Percentiles rank a stretch among this genome's conserved stretches.
These are phyloP conservation scores for Claviceps quebecensis DNA, from an alignment of 2,329 filamentous ascomycete genomes.

Conservation along the genomic window DNA sequence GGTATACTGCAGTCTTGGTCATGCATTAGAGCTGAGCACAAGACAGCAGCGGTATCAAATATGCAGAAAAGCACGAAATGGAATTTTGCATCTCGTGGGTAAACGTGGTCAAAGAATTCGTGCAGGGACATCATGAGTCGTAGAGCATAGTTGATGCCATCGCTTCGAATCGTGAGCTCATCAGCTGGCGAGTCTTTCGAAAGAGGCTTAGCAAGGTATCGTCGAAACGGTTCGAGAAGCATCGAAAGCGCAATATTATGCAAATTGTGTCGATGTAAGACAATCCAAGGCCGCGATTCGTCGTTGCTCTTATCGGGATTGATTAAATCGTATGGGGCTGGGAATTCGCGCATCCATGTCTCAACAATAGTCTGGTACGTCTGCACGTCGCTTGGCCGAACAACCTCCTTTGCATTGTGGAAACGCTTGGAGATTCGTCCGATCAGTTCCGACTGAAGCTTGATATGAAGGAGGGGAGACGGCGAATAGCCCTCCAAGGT, in stretches of 20 bases:
- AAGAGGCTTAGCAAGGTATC: slow-evolving; percentile 27
- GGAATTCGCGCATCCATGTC: slow-evolving; percentile 28
- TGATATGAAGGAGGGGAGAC: slow-evolving; percentile 22
- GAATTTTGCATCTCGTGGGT: slow-evolving; percentile 32
- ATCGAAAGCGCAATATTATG: slow-evolving; percentile 30
- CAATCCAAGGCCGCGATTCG: slow-evolving; percentile 24
- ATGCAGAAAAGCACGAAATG: slow-evolving; percentile 35
- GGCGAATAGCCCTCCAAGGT: slow-evolving; percentile 18
- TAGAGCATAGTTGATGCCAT: slow-evolving; percentile 29
- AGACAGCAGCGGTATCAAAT: slow-evolving; percentile 35
- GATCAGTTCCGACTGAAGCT: slow-evolving; percentile 22
- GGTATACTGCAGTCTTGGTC: slow-evolving; percentile 28
- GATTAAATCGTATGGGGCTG: slow-evolving; percentile 23
- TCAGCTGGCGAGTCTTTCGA: slow-evolving; percentile 12
- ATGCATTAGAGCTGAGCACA: slow-evolving; percentile 37
- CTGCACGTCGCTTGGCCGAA: slow-evolving; percentile 15
- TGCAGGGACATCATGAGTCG: slow-evolving; percentile 26
- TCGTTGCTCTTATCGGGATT: slow-evolving; percentile 29
- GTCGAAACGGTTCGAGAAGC: slow-evolving; percentile 30
- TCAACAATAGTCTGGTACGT: slow-evolving; percentile 23
- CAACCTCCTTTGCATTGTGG: slow-evolving; percentile 16
- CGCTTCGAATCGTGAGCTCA: slow-evolving; percentile 24
- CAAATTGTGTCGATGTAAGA: slow-evolving; percentile 31
- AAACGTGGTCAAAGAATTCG: slow-evolving; percentile 28
- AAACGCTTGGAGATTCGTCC: slow-evolving; percentile 17